Evolutionary conservation across 345 rosid species (phyloP).

Genomic region (Rhodamnia argentea): DNA sequence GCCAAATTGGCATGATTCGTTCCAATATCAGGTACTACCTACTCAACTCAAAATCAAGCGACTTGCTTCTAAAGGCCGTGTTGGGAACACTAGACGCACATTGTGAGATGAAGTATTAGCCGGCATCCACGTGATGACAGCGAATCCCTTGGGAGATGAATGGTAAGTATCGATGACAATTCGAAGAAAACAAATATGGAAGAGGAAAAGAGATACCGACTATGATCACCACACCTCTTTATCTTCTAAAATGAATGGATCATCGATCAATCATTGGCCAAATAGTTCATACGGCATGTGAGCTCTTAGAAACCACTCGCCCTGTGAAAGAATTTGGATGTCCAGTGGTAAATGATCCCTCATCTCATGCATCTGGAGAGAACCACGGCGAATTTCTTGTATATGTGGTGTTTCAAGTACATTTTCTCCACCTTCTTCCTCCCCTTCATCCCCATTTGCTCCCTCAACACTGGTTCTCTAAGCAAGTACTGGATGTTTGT

Average conservation of each 20-base stretch:
- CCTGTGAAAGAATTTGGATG: constrained; percentile 11
- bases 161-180: not conserved
- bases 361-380: constrained; percentile 75
- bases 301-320: not conserved
- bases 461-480: constrained; percentile 35
- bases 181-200: not conserved
- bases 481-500: constrained; percentile 46
- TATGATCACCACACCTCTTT: not conserved
- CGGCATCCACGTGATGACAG: not conserved
- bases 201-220: not conserved
- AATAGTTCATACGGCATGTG: not conserved
- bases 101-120: not conserved
- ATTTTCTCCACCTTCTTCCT: constrained; percentile 45
- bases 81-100: not conserved
- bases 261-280: not conserved
- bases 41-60: not conserved
- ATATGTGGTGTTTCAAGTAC: constrained; percentile 89
- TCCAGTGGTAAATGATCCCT: not conserved
- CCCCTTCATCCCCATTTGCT: constrained; percentile 56
- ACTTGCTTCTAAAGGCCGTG: not conserved
- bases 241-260: not conserved
- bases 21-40: not conserved
- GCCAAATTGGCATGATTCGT: not conserved
- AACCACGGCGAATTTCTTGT: constrained; percentile 62
- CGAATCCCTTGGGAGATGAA: not conserved